Percentiles rank a stretch among this genome's conserved stretches.
phyloP scores from a whole-genome alignment of 192 early-diverging fungal genomes.

The Chytriomyces sp. region DNA sequence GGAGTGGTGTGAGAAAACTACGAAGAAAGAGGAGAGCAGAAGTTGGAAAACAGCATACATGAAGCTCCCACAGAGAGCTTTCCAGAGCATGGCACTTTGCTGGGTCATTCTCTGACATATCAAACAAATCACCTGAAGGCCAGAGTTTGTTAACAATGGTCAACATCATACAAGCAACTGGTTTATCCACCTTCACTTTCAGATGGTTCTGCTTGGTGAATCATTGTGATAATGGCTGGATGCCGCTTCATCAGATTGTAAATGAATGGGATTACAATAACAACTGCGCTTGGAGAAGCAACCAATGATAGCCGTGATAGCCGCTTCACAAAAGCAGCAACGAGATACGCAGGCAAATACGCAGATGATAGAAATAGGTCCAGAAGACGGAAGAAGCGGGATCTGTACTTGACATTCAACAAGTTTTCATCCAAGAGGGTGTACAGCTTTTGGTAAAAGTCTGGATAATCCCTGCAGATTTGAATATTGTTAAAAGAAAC shows the following conservation, averaged over 20 bases:
- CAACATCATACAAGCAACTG: neutral
- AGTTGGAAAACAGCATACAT: neutral
- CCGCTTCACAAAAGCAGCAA: constrained; percentile 93
- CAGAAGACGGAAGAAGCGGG: constrained; percentile 90
- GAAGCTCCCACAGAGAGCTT: constrained; percentile 92
- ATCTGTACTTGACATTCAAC: constrained; percentile 92
- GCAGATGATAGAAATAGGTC: constrained; percentile 88
- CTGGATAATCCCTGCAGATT: constrained; percentile 86
- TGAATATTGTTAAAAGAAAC: constrained; percentile 5
- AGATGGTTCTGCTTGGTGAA: constrained; percentile 61
- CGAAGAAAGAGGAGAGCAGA: neutral
- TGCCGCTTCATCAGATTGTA: constrained; percentile 93
- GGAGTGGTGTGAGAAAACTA: neutral
- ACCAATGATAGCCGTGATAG: constrained; percentile 81
- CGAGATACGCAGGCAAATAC: constrained; percentile 85
- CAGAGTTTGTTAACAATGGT: neutral
- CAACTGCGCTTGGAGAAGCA: constrained; percentile 84
- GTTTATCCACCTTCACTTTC: neutral
- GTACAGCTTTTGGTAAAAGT: constrained; percentile 96
- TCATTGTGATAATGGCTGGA: constrained; percentile 85
- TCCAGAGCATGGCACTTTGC: constrained; percentile 79
- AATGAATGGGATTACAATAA: constrained; percentile 86
- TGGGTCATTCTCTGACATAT: constrained; percentile 70
- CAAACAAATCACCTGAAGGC: constrained; percentile 55
- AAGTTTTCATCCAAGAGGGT: constrained; percentile 86